Base-by-base conservation (phyloP, 306 rosid genomes). In the Glycine tomentella region DNA sequence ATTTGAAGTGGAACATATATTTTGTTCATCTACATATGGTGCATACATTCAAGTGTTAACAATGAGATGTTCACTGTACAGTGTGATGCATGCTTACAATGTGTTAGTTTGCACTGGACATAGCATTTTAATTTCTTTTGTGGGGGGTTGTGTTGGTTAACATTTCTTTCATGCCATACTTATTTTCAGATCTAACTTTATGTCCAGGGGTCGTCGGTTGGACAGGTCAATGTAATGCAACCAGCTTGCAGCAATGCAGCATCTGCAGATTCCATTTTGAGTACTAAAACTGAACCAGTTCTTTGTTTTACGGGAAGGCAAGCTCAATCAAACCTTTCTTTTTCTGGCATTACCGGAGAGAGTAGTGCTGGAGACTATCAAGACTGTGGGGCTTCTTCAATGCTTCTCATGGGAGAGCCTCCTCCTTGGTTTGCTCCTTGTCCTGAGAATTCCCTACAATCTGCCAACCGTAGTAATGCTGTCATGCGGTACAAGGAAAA, bases 401-500 rank as follows among this genome's bases (percentile, higher is more conserved):
- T 88, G 92, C 81, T 86, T 82, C 94, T 87, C 79, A 84, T 85
- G 91, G 99, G 97, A 53, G 99, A 96, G 71, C 97, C 95, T 76
- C n/a, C n/a, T n/a, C 99, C 97, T 20, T 93, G 97, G 98, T 82
- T 88, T 87, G 52, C 96, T 82, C 90, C 94, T 66, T 77, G 89
- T 76, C 88, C 92, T 15, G 99, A 90, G 80, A 82, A 53, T 79
- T 86, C 92, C 78, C 10, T 86, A 65, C 97, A 92, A 70, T 91
- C 93, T 64, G 91, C 88, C 76, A 96, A 87, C 74, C 98, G 99
- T 75, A 90, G 64, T 68, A 83, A 90, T 66, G 99, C 99, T 69
- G 98, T 96, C 79, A 65, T 90, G 95, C 98, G 99, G 5, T 96
- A 96, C 71, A 96, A 87, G 90, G 99, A 96, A 87, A 96, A 96